Percentiles rank a stretch among this genome's conserved stretches.
phyloP scores from a whole-genome alignment of 345 rosid genomes.

The Eucalyptus marginata region DNA sequence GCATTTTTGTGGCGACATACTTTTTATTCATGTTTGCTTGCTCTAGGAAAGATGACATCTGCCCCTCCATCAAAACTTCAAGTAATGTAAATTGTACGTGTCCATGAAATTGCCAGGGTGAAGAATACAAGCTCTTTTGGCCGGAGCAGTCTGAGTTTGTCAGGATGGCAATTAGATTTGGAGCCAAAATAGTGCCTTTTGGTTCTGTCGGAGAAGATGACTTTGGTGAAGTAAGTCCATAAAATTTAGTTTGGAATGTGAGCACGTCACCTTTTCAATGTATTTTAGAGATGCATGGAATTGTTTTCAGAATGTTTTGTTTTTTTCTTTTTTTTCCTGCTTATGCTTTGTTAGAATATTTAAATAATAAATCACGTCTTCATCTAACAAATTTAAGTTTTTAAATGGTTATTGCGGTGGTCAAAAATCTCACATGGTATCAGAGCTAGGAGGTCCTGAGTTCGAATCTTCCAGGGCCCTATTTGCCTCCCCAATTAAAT shows the following conservation, averaged over 20 bases:
- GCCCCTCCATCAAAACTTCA: background rate
- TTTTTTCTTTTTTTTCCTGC: background rate
- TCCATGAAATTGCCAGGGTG: slow-evolving; percentile 38
- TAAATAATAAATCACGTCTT: too few relatives aligned
- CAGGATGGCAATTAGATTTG: slow-evolving; percentile 77
- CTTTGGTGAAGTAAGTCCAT: slow-evolving; percentile 33
- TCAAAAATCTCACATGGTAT: too few relatives aligned
- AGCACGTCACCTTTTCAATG: background rate
- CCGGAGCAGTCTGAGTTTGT: slow-evolving; percentile 74
- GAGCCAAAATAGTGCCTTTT: slow-evolving; percentile 76
- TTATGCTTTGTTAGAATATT: too few relatives aligned
- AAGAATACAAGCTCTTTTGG: slow-evolving; percentile 70
- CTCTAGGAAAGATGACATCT: background rate
- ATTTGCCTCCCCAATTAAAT: too few relatives aligned
- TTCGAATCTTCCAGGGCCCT: too few relatives aligned
- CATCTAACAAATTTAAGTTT: too few relatives aligned
- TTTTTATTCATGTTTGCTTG: background rate
- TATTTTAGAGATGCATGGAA: background rate
- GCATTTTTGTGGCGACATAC: background rate
- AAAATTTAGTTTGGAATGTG: background rate
- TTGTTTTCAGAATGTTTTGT: background rate
- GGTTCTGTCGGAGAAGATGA: slow-evolving; percentile 81
- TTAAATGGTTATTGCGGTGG: too few relatives aligned
- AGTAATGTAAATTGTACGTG: background rate
- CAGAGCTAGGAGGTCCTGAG: too few relatives aligned